phyloP scores from a whole-genome alignment of 2,329 filamentous ascomycete genomes.

The Fusarium verticillioides region DNA sequence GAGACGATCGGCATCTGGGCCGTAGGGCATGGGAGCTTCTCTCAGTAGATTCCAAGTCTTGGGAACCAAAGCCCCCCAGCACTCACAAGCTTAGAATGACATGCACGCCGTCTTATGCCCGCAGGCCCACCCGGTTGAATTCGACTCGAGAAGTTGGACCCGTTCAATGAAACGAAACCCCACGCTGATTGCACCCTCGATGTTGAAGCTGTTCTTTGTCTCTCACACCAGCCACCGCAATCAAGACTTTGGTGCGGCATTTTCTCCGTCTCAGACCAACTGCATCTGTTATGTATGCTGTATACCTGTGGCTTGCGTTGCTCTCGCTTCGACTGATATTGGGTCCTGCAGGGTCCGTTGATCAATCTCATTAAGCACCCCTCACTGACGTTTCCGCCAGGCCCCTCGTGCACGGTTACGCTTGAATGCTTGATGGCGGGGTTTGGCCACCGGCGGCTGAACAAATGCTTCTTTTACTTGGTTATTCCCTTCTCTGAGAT shows the following conservation, averaged over 20 bases:
- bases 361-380: slow-evolving; percentile 37
- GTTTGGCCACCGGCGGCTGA: slow-evolving; percentile 10
- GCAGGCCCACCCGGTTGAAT: slow-evolving; percentile 17
- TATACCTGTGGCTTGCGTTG: slow-evolving; percentile 19
- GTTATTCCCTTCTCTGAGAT: neutral
- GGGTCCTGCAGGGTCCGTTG: slow-evolving; percentile 39
- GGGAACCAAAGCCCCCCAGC: slow-evolving; percentile 15
- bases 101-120: slow-evolving; percentile 32
- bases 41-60: slow-evolving; percentile 5
- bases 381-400: slow-evolving; percentile 21
- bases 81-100: slow-evolving; percentile 29
- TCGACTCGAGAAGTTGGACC: slow-evolving; percentile 6
- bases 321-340: slow-evolving; percentile 14
- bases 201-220: neutral
- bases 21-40: slow-evolving; percentile 3
- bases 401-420: slow-evolving; percentile 33
- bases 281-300: neutral
- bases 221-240: slow-evolving; percentile 19
- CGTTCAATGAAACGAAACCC: slow-evolving; percentile 8
- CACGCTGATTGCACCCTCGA: slow-evolving; percentile 4
- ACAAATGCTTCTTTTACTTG: neutral
- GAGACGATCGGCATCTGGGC: slow-evolving; percentile 36
- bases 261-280: slow-evolving; percentile 18
- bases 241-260: slow-evolving; percentile 25
- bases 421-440: slow-evolving; percentile 23